Conservation (phyloP, 306 rosid species). For the Abrus precatorius region DNA sequence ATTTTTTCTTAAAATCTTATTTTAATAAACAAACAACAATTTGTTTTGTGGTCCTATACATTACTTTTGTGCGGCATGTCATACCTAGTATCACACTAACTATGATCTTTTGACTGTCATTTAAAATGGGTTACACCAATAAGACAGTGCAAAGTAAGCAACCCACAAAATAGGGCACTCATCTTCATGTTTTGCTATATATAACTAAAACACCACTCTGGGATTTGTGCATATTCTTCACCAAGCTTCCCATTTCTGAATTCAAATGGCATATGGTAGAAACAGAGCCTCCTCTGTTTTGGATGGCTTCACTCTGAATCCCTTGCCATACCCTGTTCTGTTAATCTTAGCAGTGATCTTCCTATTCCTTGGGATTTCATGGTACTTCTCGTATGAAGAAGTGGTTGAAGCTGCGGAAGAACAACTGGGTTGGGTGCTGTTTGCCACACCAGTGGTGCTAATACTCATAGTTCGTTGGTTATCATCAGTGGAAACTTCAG, state of each 20-base stretch:
- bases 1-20: too few relatives aligned
- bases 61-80: not conserved
- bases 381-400: slow-evolving; percentile 72
- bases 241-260: not conserved
- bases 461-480: slow-evolving; percentile 64
- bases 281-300: slow-evolving; percentile 60
- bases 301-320: slow-evolving; percentile 66
- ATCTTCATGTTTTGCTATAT: slow-evolving; percentile 26
- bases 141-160: not conserved
- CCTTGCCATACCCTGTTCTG: slow-evolving; percentile 81
- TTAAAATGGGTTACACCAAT: not conserved
- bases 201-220: not conserved
- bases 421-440: slow-evolving; percentile 65
- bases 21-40: not conserved
- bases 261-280: slow-evolving; percentile 62
- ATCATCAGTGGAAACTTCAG: slow-evolving; percentile 63
- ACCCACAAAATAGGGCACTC: not conserved
- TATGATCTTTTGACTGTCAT: not conserved
- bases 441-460: slow-evolving; percentile 64
- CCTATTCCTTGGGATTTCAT: slow-evolving; percentile 65
- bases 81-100: not conserved
- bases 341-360: slow-evolving; percentile 65
- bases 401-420: slow-evolving; percentile 66
- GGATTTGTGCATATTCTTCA: not conserved
- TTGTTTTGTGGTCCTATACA: not conserved